Conservation (phyloP, 1,284 basidiomycete genomes). For the Inonotus hispidus region DNA sequence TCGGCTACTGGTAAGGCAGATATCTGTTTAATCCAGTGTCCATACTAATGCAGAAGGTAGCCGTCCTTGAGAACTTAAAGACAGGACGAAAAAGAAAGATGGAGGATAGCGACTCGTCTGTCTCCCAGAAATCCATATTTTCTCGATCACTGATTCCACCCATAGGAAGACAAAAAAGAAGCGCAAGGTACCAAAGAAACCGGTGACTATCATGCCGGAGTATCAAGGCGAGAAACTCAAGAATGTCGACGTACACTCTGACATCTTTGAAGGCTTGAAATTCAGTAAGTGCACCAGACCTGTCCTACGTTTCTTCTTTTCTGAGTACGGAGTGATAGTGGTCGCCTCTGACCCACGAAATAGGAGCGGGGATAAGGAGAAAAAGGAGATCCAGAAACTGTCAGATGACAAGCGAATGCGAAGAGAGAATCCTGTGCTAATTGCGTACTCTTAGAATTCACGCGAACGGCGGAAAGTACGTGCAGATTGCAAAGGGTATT, state of each 20-base stretch:
- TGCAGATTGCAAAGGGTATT: constrained; percentile 49
- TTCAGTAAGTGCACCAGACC: constrained; percentile 57
- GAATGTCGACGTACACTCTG: constrained; percentile 50
- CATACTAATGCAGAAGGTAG: constrained; percentile 27
- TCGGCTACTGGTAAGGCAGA: constrained; percentile 49
- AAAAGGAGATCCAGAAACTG: constrained; percentile 58
- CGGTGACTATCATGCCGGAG: constrained; percentile 59
- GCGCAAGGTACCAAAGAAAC: constrained; percentile 52
- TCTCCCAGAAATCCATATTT: constrained; percentile 6
- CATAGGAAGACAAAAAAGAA: constrained; percentile 58
- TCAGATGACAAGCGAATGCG: constrained; percentile 29
- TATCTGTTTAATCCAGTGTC: not conserved
- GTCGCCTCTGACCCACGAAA: constrained; percentile 75
- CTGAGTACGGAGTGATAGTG: constrained; percentile 40
- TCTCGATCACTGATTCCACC: constrained; percentile 1
- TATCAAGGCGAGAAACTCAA: constrained; percentile 60
- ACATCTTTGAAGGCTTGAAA: constrained; percentile 67
- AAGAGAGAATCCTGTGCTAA: not conserved
- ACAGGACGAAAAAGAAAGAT: constrained; percentile 68
- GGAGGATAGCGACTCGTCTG: constrained; percentile 51
- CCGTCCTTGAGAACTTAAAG: constrained; percentile 50
- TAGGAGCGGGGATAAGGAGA: constrained; percentile 61
- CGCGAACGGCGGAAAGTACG: constrained; percentile 69
- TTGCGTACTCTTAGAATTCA: constrained; percentile 48
- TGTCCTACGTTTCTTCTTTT: not conserved